These are phyloP conservation scores for Zygoascus hellenicus DNA, from an alignment of 1,139 yeast species.

Conservation along the genomic window DNA sequence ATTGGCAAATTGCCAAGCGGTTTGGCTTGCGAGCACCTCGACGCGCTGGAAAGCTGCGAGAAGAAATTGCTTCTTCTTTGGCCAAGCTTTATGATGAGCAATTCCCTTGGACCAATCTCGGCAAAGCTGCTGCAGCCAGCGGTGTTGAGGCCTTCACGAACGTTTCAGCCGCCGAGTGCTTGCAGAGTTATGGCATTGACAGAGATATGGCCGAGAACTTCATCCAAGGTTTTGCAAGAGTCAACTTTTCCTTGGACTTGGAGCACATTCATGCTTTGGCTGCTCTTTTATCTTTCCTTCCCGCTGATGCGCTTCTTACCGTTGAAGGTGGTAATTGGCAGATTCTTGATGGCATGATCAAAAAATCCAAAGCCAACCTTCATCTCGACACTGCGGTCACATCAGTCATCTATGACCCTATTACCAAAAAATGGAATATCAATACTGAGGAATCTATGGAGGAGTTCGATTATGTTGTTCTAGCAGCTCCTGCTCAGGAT, in stretches of 20 bases:
- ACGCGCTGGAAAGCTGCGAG: slow-evolving; percentile 20
- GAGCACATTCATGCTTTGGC: slow-evolving; percentile 39
- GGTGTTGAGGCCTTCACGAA: slow-evolving; percentile 24
- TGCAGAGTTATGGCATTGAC: slow-evolving; percentile 26
- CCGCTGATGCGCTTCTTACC: slow-evolving; percentile 29
- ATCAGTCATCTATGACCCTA: slow-evolving; percentile 15
- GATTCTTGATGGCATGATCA: slow-evolving; percentile 38
- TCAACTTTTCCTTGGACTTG: slow-evolving; percentile 39
- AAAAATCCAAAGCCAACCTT: slow-evolving; percentile 32
- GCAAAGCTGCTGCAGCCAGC: slow-evolving; percentile 17
- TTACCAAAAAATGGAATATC: slow-evolving; percentile 18
- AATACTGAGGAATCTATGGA: slow-evolving; percentile 17
- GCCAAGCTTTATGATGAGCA: slow-evolving; percentile 24
- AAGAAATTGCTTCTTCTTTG: slow-evolving; percentile 22
- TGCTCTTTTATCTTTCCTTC: slow-evolving; percentile 37
- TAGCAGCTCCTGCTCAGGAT: slow-evolving; percentile 39
- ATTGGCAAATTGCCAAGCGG: slow-evolving; percentile 22
- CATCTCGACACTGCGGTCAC: slow-evolving; percentile 29
- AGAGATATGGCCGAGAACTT: slow-evolving; percentile 28
- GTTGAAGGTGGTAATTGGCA: slow-evolving; percentile 41
- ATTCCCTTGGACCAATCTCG: slow-evolving; percentile 32
- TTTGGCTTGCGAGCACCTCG: slow-evolving; percentile 30
- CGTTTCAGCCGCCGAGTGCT: slow-evolving; percentile 25
- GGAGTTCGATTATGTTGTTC: slow-evolving; percentile 37
- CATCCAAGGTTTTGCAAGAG: slow-evolving; percentile 38